These are phyloP conservation scores for Peronosclerospora sorghi DNA, from an alignment of 352 stramenopile species.

Conservation along the genomic window DNA sequence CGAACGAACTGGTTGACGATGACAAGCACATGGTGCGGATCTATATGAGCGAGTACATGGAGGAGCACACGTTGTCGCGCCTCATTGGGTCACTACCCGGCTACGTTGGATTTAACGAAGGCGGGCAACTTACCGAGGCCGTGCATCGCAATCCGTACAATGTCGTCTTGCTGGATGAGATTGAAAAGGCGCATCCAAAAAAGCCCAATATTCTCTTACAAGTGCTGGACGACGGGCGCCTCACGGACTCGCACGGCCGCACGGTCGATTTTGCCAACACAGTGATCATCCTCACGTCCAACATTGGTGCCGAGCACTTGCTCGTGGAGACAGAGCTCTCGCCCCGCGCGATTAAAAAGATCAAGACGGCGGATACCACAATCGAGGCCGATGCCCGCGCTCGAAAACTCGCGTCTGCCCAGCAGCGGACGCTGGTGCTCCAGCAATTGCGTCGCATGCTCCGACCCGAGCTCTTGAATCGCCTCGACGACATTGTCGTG, in stretches of 20 bases:
- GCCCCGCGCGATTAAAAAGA: conserved; percentile 51
- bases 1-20: conserved; percentile 91
- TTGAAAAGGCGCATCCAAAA: conserved; percentile 96
- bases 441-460: conserved; percentile 82
- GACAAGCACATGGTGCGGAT: conserved; percentile 93
- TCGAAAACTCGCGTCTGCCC: conserved; percentile 24
- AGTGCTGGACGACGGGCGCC: conserved; percentile 94
- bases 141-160: conserved; percentile 94
- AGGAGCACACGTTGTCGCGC: conserved; percentile 89
- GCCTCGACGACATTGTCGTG: conserved; percentile 93
- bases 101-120: conserved; percentile 91
- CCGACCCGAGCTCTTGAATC: conserved; percentile 93
- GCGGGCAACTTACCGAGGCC: conserved; percentile 93
- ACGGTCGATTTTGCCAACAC: conserved; percentile 97
- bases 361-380: conserved; percentile 27
- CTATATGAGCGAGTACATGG: conserved; percentile 98
- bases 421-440: conserved; percentile 78
- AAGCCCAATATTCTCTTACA: conserved; percentile 93
- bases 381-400: conserved; percentile 15
- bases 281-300: conserved; percentile 96
- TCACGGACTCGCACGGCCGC: conserved; percentile 93
- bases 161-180: conserved; percentile 95
- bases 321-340: conserved; percentile 53
- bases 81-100: conserved; percentile 92
- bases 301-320: conserved; percentile 90